Evolutionary conservation across 176 grass and related monocot genomes (phyloP), one percentile per base, ranked within the genome.

Genomic region (Cocos nucifera): DNA sequence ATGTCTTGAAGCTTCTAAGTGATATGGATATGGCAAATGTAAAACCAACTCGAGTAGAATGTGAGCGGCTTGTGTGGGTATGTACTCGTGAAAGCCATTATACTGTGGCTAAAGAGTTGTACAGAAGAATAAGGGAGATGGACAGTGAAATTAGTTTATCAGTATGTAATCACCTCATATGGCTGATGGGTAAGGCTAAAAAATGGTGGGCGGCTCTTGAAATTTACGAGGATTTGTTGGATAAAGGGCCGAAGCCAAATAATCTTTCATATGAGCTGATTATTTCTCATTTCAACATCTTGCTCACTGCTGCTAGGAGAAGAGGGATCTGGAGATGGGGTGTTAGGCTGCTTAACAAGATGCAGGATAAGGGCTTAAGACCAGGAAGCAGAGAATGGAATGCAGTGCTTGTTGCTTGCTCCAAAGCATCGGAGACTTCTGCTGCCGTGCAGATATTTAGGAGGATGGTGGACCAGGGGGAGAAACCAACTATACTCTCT

Each of bases 171-270:
- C 93, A 85, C 62, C 75, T 91, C 64, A 91, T 97, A 22, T 97
- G 81, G 83, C n/a, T 97, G 10, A 82, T 85, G 80, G 83, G 87
- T 39, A 97, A 80, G 39, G 75, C 92, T 12, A 97, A 85, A 69
- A 97, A 97, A 74, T 97, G 92, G 92, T 90, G 87, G 92, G 73
- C 81, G 35, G 92, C 87, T 66, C 81, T 97, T 32, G 87, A 88
- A 65, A 77, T 97, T 54, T 97, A 82, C 16, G 93, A 97, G 73
- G 93, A 83, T 54, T 64, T 91, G 73, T 66, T 97, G 57, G 87
- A 91, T 23, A 91, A 72, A 73, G 87, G 81, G 1, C 87, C 84
- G 4, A 85, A 77, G 63, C 87, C 87, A 2, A 88, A 97, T 68
- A 83, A 88, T 51, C 32, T 97, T 27, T 97, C 93, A 3, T 80